phyloP scores from a whole-genome alignment of 768 basidiomycete species.

The Pleurotus cornucopiae region DNA sequence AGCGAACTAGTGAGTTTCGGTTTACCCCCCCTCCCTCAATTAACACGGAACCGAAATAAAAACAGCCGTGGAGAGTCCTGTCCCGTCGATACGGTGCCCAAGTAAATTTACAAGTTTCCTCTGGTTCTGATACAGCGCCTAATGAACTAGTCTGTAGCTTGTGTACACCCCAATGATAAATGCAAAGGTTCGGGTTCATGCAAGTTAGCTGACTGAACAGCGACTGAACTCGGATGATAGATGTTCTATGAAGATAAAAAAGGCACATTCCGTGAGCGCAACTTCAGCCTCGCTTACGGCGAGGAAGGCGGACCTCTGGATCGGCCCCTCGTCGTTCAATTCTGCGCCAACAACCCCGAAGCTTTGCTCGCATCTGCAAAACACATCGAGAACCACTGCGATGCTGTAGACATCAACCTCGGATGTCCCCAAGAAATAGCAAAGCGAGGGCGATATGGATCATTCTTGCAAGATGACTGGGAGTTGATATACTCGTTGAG shows the following conservation, averaged over 20 bases:
- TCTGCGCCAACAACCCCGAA: constrained; percentile 88
- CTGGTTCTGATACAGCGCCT: background rate
- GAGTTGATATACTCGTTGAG: constrained; percentile 79
- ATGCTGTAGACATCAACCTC: constrained; percentile 92
- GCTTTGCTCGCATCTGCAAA: constrained; percentile 74
- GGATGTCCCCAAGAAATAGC: constrained; percentile 97
- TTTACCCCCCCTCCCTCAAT: background rate
- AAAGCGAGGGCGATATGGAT: constrained; percentile 78
- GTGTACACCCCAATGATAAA: constrained; percentile 99
- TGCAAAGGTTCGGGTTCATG: constrained; percentile 54
- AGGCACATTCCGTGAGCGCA: constrained; percentile 53
- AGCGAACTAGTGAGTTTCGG: constrained; percentile 77
- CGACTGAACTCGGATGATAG: constrained; percentile 24
- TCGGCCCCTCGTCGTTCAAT: constrained; percentile 87
- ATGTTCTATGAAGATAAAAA: constrained; percentile 56
- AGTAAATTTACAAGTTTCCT: constrained; percentile 31
- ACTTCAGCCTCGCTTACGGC: constrained; percentile 63
- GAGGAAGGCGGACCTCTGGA: constrained; percentile 85
- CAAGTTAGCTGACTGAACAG: no score
- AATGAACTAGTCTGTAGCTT: constrained; percentile 39
- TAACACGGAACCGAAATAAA: background rate
- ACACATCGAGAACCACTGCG: constrained; percentile 73
- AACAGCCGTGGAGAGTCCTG: constrained; percentile 84
- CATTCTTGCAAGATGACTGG: constrained; percentile 95
- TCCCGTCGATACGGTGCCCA: constrained; percentile 81